These are phyloP conservation scores for Schwanniomyces polymorphus DNA, from an alignment of 805 yeast genomes.

Conservation along the genomic window DNA sequence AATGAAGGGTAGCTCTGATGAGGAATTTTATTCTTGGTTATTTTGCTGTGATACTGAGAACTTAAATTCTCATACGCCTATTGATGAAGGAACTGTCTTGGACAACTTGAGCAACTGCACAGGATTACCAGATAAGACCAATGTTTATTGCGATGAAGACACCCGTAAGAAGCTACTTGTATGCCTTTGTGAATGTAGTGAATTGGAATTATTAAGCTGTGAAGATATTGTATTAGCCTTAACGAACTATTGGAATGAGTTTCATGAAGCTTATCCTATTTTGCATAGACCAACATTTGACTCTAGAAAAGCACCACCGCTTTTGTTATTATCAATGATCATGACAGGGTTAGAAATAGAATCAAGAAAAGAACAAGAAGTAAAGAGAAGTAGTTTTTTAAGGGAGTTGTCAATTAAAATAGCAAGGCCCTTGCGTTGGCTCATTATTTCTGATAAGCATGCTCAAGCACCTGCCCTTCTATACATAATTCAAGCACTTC, in stretches of 20 bases:
- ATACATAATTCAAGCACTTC: constrained; percentile 69
- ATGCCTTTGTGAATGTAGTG: too few relatives aligned
- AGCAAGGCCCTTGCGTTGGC: neutral
- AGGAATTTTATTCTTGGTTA: too few relatives aligned
- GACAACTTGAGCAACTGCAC: too few relatives aligned
- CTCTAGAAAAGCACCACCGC: constrained; percentile 43
- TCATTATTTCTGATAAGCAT: constrained; percentile 24
- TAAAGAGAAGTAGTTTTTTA: neutral
- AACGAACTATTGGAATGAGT: constrained; percentile 50
- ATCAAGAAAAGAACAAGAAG: too few relatives aligned
- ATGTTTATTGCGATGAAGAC: too few relatives aligned
- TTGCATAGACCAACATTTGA: constrained; percentile 56
- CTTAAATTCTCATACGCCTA: too few relatives aligned
- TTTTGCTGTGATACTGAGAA: too few relatives aligned
- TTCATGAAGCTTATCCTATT: constrained; percentile 56
- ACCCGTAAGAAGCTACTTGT: too few relatives aligned
- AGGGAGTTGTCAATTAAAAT: neutral
- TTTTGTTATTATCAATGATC: constrained; percentile 52
- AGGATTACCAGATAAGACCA: too few relatives aligned
- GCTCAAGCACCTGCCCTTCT: constrained; percentile 24
- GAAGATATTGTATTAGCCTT: constrained; percentile 1
- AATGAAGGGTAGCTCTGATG: too few relatives aligned
- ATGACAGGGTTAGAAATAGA: constrained; percentile 28
- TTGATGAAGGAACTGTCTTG: too few relatives aligned
- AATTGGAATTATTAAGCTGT: too few relatives aligned